Evolutionary conservation across 331 rosid genomes (phyloP).

Genomic region (Prunus yedoensis): DNA sequence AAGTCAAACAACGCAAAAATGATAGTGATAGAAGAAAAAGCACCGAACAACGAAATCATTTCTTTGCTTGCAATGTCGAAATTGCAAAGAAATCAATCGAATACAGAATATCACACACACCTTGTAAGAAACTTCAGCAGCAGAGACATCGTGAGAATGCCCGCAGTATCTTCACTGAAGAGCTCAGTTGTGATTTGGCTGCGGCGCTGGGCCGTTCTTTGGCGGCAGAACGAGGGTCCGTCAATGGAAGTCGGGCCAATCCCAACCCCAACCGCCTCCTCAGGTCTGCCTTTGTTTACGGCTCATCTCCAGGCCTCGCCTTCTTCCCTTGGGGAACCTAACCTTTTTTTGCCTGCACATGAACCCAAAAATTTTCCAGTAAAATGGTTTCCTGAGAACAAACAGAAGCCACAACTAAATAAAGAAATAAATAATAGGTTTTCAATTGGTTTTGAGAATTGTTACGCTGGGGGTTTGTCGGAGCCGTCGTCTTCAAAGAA

Average conservation of each 20-base stretch:
- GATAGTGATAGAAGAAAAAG: no score
- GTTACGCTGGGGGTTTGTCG: constrained; percentile 33
- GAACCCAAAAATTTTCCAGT: not conserved
- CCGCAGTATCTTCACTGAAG: no score
- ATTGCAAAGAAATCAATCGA: no score
- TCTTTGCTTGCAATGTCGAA: no score
- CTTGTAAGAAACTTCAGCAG: constrained; percentile 57
- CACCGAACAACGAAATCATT: no score
- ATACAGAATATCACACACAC: not conserved
- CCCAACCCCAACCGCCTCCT: no score
- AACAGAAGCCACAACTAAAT: not conserved
- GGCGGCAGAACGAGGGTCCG: no score
- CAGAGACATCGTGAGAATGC: constrained; percentile 29
- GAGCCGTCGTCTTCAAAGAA: constrained; percentile 26
- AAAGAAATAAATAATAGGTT: not conserved
- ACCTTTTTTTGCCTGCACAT: constrained; percentile 57
- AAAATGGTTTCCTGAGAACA: not conserved
- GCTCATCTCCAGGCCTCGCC: constrained; percentile 52
- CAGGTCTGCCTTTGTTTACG: constrained; percentile 31
- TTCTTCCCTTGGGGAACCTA: constrained; percentile 86
- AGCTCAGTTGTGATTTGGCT: no score
- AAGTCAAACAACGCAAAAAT: no score
- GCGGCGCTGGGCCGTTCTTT: no score
- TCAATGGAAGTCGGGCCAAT: no score
- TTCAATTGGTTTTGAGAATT: not conserved